Percentiles rank a stretch among this genome's conserved stretches.
Evolutionary conservation across 75 land plant genomes (phyloP).

Genomic region (Larix kaempferi): DNA sequence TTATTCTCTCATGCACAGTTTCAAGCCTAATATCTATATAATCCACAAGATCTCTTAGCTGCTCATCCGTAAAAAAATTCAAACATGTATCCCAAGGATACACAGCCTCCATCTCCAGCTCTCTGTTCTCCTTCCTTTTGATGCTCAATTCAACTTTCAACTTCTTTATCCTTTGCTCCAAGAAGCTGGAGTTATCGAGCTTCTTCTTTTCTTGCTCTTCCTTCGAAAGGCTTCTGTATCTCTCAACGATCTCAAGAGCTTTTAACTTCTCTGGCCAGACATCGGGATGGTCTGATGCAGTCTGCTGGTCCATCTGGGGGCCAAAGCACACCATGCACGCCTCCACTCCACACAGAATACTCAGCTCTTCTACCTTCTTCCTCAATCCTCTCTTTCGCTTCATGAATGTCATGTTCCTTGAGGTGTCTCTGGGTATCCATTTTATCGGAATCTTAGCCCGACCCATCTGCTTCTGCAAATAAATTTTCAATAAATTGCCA

Average conservation of each 20-base stretch:
- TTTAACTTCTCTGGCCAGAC: constrained; percentile 21
- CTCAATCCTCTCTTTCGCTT: constrained; percentile 56
- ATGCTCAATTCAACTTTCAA: constrained; percentile 27
- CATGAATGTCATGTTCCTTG: constrained; percentile 45
- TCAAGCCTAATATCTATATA: constrained; percentile 23
- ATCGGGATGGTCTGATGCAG: neutral
- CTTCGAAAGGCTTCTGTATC: constrained; percentile 35
- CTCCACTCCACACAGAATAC: constrained; percentile 47
- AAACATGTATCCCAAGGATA: constrained; percentile 25
- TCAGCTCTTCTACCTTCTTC: constrained; percentile 64
- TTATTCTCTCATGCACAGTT: constrained; percentile 14
- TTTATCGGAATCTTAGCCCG: constrained; percentile 35
- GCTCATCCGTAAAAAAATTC: constrained; percentile 15
- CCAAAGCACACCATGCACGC: constrained; percentile 50
- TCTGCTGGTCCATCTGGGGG: constrained; percentile 22
- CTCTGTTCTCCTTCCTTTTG: constrained; percentile 25
- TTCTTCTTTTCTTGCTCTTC: constrained; percentile 65
- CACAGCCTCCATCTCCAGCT: constrained; percentile 16
- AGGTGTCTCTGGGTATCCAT: constrained; percentile 44
- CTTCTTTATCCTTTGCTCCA: constrained; percentile 42
- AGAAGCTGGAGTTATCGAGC: constrained; percentile 54
- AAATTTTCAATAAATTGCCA: no score
- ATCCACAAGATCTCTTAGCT: constrained; percentile 26
- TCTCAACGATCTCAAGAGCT: constrained; percentile 13
- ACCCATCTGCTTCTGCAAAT: constrained; percentile 21